These are phyloP conservation scores for Neonectria ditissima DNA, from an alignment of 2,329 filamentous ascomycete genomes.

Conservation along the genomic window DNA sequence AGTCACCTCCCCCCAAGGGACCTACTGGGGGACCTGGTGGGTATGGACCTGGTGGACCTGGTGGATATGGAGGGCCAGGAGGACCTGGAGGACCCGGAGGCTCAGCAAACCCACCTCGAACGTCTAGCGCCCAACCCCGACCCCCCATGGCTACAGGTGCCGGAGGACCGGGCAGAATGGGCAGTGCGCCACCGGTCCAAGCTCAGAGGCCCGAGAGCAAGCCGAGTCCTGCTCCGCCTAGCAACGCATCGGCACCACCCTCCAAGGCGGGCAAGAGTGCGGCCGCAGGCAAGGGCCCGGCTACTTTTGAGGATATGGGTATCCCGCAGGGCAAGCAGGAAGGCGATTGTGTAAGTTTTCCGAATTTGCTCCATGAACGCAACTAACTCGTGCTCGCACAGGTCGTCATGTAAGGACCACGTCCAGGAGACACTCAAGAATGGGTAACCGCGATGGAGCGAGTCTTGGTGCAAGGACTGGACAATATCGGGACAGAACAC, in stretches of 20 bases:
- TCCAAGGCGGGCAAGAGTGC: constrained; percentile 50
- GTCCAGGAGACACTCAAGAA: not conserved
- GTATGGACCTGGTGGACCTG: not conserved
- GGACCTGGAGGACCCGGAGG: constrained; percentile 8
- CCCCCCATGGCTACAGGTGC: constrained; percentile 36
- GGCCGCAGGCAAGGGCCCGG: constrained; percentile 75
- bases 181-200: constrained; percentile 53
- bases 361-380: not conserved
- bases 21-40: constrained; percentile 6
- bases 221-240: constrained; percentile 48
- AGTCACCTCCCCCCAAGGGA: constrained; percentile 20
- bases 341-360: constrained; percentile 84
- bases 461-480: constrained; percentile 12
- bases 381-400: constrained; percentile 24
- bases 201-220: constrained; percentile 44
- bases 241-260: constrained; percentile 53
- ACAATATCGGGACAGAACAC: constrained; percentile 1
- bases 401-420: constrained; percentile 44
- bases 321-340: constrained; percentile 86
- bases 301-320: constrained; percentile 98
- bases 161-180: constrained; percentile 47
- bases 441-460: not conserved
- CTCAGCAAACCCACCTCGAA: constrained; percentile 36
- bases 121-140: constrained; percentile 39
- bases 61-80: constrained; percentile 9